phyloP scores from a whole-genome alignment of 1,139 yeast species.

The Saccharomyces pastorianus region DNA sequence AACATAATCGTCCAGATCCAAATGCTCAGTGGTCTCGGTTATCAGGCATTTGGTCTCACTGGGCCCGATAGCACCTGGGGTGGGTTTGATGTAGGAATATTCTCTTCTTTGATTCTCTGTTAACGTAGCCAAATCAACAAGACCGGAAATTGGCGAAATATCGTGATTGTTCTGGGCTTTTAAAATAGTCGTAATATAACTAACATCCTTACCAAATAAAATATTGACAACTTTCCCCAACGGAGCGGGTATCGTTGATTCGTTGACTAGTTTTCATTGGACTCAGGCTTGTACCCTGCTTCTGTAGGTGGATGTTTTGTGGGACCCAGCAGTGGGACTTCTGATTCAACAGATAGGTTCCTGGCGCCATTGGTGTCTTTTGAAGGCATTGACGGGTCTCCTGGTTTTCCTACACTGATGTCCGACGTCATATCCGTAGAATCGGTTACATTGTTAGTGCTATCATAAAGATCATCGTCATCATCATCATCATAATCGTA shows the following conservation, averaged over 20 bases:
- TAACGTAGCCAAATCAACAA: slow-evolving; percentile 28
- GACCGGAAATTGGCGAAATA: slow-evolving; percentile 48
- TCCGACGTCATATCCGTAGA: slow-evolving; percentile 25
- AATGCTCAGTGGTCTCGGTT: slow-evolving; percentile 56
- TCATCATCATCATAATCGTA: slow-evolving; percentile 1
- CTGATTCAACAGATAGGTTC: not conserved
- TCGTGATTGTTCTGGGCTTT: slow-evolving; percentile 68
- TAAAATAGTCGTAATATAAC: slow-evolving; percentile 42
- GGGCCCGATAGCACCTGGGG: slow-evolving; percentile 82
- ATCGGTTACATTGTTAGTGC: slow-evolving; percentile 1
- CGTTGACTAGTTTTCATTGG: slow-evolving; percentile 56
- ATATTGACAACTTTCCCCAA: slow-evolving; percentile 63
- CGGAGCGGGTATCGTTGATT: slow-evolving; percentile 64
- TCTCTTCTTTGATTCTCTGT: slow-evolving; percentile 37
- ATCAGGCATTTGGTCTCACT: slow-evolving; percentile 79
- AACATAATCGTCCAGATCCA: slow-evolving; percentile 49
- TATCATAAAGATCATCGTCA: slow-evolving; percentile 3
- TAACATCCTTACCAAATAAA: slow-evolving; percentile 64
- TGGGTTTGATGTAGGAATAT: slow-evolving; percentile 70
- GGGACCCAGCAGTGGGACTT: slow-evolving; percentile 28
- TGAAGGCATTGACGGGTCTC: not conserved
- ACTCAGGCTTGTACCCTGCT: slow-evolving; percentile 41
- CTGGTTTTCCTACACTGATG: not conserved
- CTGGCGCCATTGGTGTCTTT: fast-evolving
- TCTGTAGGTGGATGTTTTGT: slow-evolving; percentile 48